phyloP scores from a whole-genome alignment of 345 rosid species.

The Kandelia obovata region DNA sequence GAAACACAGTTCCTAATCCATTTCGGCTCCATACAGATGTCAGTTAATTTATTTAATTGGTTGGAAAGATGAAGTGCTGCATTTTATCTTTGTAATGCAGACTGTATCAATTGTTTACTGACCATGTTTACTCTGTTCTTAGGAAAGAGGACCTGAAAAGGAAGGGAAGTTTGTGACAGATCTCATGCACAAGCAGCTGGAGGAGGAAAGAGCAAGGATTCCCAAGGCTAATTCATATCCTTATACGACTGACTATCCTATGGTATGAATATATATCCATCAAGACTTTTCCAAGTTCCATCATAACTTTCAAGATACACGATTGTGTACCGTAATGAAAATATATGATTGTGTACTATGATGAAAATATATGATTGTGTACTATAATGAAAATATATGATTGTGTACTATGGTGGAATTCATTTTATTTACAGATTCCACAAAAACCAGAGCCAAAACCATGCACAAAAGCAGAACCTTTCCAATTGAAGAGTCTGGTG shows the following conservation, averaged over 20 bases:
- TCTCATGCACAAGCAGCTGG: slow-evolving; percentile 50
- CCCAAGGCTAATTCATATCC: slow-evolving; percentile 91
- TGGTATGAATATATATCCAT: no score
- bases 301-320: no score
- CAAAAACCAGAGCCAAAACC: slow-evolving; percentile 82
- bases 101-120: not conserved
- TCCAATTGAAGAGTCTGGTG: slow-evolving; percentile 75
- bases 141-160: slow-evolving; percentile 93
- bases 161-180: slow-evolving; percentile 64
- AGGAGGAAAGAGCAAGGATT: slow-evolving; percentile 73
- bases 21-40: slow-evolving; percentile 90
- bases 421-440: slow-evolving; percentile 55
- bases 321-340: no score
- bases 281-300: no score
- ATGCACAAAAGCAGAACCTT: slow-evolving; percentile 77
- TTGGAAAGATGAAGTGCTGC: no score
- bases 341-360: no score
- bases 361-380: not conserved
- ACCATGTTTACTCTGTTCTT: slow-evolving; percentile 4
- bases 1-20: slow-evolving; percentile 78
- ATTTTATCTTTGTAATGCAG: no score
- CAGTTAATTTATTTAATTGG: slow-evolving; percentile 4
- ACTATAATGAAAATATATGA: no score
- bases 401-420: not conserved
- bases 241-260: slow-evolving; percentile 72